Percentiles rank a stretch among this genome's conserved stretches.
phyloP scores from a whole-genome alignment of 1,284 basidiomycete genomes.

The Ganoderma lingzhi region DNA sequence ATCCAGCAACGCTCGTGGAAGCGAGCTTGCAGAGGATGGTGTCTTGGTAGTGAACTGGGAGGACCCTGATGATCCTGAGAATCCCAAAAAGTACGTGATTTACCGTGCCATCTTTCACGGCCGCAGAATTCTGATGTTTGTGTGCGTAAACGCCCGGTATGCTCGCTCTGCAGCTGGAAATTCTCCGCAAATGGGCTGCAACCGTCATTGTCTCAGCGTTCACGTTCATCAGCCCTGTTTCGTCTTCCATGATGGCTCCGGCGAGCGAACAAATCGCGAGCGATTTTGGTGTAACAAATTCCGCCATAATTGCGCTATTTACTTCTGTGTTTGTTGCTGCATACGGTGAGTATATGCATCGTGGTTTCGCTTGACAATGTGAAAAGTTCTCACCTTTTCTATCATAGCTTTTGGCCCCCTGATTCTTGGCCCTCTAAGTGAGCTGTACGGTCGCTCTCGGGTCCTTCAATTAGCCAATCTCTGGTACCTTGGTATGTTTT shows the following conservation, averaged over 20 bases:
- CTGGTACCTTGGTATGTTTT: constrained; percentile 61
- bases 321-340: constrained; percentile 76
- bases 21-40: constrained; percentile 13
- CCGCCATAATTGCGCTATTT: constrained; percentile 62
- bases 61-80: constrained; percentile 64
- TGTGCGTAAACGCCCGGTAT: constrained; percentile 5
- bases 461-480: constrained; percentile 62
- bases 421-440: constrained; percentile 63
- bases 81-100: constrained; percentile 67
- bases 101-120: neutral
- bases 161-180: constrained; percentile 56
- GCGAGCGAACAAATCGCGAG: constrained; percentile 60
- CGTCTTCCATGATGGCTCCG: constrained; percentile 80
- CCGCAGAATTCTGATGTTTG: constrained; percentile 2
- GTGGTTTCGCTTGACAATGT: neutral
- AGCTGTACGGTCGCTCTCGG: constrained; percentile 52
- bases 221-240: constrained; percentile 72
- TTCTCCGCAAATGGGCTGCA: constrained; percentile 67
- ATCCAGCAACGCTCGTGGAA: neutral
- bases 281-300: constrained; percentile 63
- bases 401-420: constrained; percentile 57
- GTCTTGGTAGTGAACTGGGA: constrained; percentile 63
- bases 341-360: constrained; percentile 52
- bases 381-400: neutral
- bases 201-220: constrained; percentile 68